A percentile compares a stretch with the other conserved stretches of the same genome.
phyloP scores from a whole-genome alignment of 129 eudicot species.

The Escallonia herrerae region DNA sequence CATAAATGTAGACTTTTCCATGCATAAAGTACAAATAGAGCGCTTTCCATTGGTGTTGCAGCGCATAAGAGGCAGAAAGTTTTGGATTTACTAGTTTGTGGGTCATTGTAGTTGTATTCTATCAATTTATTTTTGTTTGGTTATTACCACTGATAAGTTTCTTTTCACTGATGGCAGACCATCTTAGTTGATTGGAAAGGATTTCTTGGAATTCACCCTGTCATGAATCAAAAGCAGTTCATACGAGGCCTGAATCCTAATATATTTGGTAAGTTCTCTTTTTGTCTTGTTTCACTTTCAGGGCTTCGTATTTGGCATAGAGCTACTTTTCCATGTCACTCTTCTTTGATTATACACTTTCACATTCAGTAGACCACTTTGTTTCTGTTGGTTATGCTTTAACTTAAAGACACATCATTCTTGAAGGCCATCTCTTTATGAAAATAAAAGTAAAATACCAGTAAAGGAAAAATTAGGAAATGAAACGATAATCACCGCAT shows the following conservation, averaged over 20 bases:
- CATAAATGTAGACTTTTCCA: background rate
- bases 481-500: too few relatives aligned
- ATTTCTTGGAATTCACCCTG: background rate
- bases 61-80: background rate
- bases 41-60: constrained; percentile 5
- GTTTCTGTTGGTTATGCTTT: background rate
- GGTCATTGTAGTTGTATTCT: background rate
- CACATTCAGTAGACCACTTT: background rate
- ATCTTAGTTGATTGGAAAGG: constrained; percentile 2
- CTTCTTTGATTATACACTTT: constrained; percentile 8
- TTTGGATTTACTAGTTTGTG: background rate
- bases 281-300: constrained; percentile 9
- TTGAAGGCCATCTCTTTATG: too few relatives aligned
- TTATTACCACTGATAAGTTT: background rate
- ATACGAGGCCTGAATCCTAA: background rate
- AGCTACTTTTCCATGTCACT: constrained; percentile 6
- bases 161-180: constrained; percentile 26
- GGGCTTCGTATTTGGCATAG: background rate
- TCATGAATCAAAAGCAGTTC: constrained; percentile 10
- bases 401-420: too few relatives aligned
- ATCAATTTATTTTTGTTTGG: background rate
- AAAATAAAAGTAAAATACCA: too few relatives aligned
- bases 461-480: too few relatives aligned
- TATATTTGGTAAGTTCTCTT: constrained; percentile 4
- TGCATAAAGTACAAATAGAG: background rate